Evolutionary conservation across 345 rosid genomes (phyloP).

Genomic region (Garcia nutans): DNA sequence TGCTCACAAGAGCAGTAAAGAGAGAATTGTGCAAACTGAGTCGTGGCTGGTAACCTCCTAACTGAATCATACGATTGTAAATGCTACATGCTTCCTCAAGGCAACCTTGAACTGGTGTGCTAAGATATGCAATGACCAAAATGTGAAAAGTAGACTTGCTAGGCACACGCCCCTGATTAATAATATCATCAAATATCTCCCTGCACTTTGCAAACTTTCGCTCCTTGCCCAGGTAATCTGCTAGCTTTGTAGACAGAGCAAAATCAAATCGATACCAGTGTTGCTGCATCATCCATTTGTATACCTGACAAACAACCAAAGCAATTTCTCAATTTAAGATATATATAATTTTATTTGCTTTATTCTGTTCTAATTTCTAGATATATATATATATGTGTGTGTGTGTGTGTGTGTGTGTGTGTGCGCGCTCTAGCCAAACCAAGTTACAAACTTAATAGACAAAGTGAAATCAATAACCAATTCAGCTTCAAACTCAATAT

Average conservation of each 20-base stretch:
- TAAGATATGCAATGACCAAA: constrained; percentile 73
- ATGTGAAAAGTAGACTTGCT: constrained; percentile 85
- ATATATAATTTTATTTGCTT: constrained; percentile 1
- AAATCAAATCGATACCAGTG: constrained; percentile 85
- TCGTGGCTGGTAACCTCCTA: constrained; percentile 77
- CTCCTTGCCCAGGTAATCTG: constrained; percentile 83
- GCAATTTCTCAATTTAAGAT: background rate
- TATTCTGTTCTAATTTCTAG: background rate
- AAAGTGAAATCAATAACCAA: background rate
- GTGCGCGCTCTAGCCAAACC: background rate
- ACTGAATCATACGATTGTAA: constrained; percentile 87
- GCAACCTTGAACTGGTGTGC: constrained; percentile 63
- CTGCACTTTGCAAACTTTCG: constrained; percentile 70
- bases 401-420: no score
- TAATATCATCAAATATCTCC: constrained; percentile 72
- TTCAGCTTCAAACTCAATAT: background rate
- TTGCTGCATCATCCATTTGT: constrained; percentile 90
- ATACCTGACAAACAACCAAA: constrained; percentile 50
- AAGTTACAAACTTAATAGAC: background rate
- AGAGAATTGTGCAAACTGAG: constrained; percentile 75
- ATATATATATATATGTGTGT: no score
- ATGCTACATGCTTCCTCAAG: constrained; percentile 74
- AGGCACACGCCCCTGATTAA: constrained; percentile 88
- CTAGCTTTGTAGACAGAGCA: constrained; percentile 79
- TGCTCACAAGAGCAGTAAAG: constrained; percentile 63